Base-by-base conservation (phyloP, 352 stramenopile species). In the Plasmopara muralis region DNA sequence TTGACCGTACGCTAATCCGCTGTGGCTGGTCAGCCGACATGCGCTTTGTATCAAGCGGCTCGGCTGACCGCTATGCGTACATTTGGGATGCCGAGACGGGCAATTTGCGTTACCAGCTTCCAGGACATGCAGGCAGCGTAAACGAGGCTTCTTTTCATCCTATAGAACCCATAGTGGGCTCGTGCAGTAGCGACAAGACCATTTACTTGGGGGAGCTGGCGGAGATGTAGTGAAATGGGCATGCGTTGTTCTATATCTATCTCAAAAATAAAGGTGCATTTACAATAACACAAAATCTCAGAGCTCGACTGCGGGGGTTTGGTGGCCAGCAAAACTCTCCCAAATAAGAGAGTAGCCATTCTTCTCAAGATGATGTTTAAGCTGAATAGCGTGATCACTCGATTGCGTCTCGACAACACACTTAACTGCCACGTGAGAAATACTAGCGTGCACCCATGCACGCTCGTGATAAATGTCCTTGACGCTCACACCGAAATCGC, bases 381-480 rank as follows among this genome's bases (percentile, higher is more conserved):
- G 65, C 60, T 85, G 72, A 50, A 95, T 65, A 5, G 77, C 88
- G 62, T 98, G 93, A 35, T 98, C 92, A 46, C 79, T 91, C 20
- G 89, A 96, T 68, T 97, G 87, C 9, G 96, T 90, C 70, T 98
- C 95, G 7, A 98, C 86, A 49, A 98, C 93, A 50, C 91, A 97
- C 68, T 97, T 98, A 28, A 98, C 90, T 4, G 95, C 81, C 6
- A 98, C 95, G 53, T 97, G 85, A 55, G 96, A 96, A 25, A 98
- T 95, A 44, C 84, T 96, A 20, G 87, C 82, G 66, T 98, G 88
- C 31, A 98, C 84, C 86, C 95, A 98, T 15, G 93, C 91, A 30
- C 95, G 88, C 66, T 98, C 93, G 71, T 98, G 95, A 71, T 98
- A 98, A 52, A 98, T 98, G 65, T 98, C 95, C 68, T 98, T 98